These are phyloP conservation scores for Carex scoparia DNA, from an alignment of 176 grass and related monocot genomes.

Conservation along the genomic window DNA sequence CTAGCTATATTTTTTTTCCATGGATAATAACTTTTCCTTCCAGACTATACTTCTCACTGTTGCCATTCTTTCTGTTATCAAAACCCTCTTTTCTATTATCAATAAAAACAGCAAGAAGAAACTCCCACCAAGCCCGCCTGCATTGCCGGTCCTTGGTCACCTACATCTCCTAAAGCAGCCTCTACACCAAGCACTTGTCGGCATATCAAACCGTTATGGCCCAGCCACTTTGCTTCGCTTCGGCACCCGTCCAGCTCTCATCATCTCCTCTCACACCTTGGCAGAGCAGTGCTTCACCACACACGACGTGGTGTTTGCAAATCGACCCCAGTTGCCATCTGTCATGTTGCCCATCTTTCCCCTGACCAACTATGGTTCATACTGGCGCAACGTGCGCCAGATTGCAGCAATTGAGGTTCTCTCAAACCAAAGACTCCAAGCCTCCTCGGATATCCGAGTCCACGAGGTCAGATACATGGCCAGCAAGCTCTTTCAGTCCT, in stretches of 20 bases:
- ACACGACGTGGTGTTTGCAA: slow-evolving; percentile 57
- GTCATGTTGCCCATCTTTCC: slow-evolving; percentile 31
- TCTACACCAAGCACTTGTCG: slow-evolving; percentile 41
- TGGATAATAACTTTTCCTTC: background rate
- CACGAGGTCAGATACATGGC: slow-evolving; percentile 26
- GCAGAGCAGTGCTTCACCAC: slow-evolving; percentile 47
- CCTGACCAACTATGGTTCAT: slow-evolving; percentile 40
- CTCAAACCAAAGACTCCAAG: slow-evolving; percentile 29
- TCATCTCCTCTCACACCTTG: slow-evolving; percentile 33
- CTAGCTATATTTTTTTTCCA: background rate
- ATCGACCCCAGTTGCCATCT: slow-evolving; percentile 48
- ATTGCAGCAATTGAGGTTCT: slow-evolving; percentile 52
- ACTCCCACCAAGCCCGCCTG: too few relatives aligned
- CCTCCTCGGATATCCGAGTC: slow-evolving; percentile 20
- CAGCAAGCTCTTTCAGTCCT: slow-evolving; percentile 29
- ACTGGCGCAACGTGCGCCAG: slow-evolving; percentile 54
- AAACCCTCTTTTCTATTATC: background rate
- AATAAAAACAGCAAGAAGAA: slow-evolving; percentile 4
- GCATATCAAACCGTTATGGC: slow-evolving; percentile 33
- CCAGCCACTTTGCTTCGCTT: slow-evolving; percentile 43
- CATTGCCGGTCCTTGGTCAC: too few relatives aligned
- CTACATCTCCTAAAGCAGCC: too few relatives aligned
- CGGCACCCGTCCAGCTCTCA: slow-evolving; percentile 40
- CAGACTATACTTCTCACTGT: slow-evolving; percentile 8
- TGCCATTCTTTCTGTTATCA: background rate